phyloP scores from a whole-genome alignment of 352 stramenopile species.

The Peronospora farinosa region DNA sequence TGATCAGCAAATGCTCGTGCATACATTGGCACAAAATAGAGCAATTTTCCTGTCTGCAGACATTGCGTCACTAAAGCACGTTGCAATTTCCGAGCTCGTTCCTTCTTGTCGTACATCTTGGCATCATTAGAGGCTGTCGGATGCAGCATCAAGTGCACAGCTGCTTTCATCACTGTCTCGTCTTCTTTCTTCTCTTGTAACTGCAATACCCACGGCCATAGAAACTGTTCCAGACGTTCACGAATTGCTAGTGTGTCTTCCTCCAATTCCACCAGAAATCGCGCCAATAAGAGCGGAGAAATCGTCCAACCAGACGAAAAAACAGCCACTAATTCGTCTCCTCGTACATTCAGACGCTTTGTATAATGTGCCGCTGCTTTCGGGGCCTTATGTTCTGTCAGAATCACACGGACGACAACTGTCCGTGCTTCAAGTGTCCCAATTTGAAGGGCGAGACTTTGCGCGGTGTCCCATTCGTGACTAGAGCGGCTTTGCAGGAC shows the following conservation, averaged over 20 bases:
- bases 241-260: conserved; percentile 27
- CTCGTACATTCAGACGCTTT: conserved; percentile 37
- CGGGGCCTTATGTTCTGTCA: conserved; percentile 33
- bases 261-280: conserved; percentile 53
- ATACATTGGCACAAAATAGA: conserved; percentile 34
- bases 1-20: conserved; percentile 15
- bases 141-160: conserved; percentile 38
- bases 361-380: conserved; percentile 64
- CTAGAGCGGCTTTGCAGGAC: conserved; percentile 34
- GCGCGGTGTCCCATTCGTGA: conserved; percentile 53
- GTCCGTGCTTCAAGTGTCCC: conserved; percentile 29
- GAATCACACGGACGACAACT: conserved; percentile 35
- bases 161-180: conserved; percentile 23
- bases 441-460: conserved; percentile 45
- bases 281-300: conserved; percentile 37
- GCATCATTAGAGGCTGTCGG: conserved; percentile 10
- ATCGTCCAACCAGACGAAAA: conserved; percentile 6
- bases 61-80: conserved; percentile 40
- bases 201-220: conserved; percentile 53
- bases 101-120: conserved; percentile 25
- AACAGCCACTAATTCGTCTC: conserved; percentile 28
- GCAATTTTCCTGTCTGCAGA: conserved; percentile 29
- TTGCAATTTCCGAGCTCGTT: conserved; percentile 35
- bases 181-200: conserved; percentile 14
- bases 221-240: conserved; percentile 36